Evolutionary conservation across 2,329 filamentous ascomycete species (phyloP).

Genomic region (Pseudogymnoascus sp.): DNA sequence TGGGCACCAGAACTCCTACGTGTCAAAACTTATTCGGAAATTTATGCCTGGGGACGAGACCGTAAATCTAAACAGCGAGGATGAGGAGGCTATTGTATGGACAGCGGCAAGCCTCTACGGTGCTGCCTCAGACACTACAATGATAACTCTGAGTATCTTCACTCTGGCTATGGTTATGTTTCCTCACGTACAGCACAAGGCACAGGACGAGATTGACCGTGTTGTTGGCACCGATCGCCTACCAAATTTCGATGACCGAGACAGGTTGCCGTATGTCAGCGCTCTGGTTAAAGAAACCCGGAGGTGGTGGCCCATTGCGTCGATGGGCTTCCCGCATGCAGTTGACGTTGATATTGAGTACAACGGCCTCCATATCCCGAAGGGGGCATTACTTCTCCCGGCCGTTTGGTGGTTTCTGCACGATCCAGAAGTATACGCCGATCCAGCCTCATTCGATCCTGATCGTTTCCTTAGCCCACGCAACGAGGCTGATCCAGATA

Average conservation of each 20-base stretch:
- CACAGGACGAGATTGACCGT: slow-evolving; percentile 38
- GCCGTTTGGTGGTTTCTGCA: slow-evolving; percentile 10
- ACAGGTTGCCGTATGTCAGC: slow-evolving; percentile 37
- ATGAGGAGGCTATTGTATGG: slow-evolving; percentile 15
- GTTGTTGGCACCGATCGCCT: slow-evolving; percentile 41
- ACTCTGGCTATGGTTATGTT: slow-evolving; percentile 14
- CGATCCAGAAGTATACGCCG: slow-evolving; percentile 32
- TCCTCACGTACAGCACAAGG: slow-evolving; percentile 18
- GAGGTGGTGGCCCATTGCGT: slow-evolving; percentile 39
- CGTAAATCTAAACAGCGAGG: background rate
- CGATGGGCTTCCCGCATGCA: slow-evolving; percentile 46
- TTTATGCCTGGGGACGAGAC: background rate
- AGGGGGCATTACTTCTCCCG: slow-evolving; percentile 33
- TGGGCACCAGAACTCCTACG: slow-evolving; percentile 11
- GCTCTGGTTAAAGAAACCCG: slow-evolving; percentile 40
- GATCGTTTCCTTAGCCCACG: slow-evolving; percentile 34
- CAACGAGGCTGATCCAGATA: slow-evolving; percentile 41
- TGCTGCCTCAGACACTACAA: slow-evolving; percentile 15
- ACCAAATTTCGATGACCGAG: slow-evolving; percentile 40
- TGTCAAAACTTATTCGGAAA: slow-evolving; percentile 14
- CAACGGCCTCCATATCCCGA: slow-evolving; percentile 46
- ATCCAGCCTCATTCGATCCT: slow-evolving; percentile 39
- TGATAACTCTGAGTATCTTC: slow-evolving; percentile 14
- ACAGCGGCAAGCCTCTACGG: slow-evolving; percentile 10
- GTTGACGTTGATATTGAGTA: slow-evolving; percentile 48